Evolutionary conservation across 2,329 filamentous ascomycete genomes (phyloP), one percentile per base, ranked within the genome.

Genomic region (Scytalidium sp.): DNA sequence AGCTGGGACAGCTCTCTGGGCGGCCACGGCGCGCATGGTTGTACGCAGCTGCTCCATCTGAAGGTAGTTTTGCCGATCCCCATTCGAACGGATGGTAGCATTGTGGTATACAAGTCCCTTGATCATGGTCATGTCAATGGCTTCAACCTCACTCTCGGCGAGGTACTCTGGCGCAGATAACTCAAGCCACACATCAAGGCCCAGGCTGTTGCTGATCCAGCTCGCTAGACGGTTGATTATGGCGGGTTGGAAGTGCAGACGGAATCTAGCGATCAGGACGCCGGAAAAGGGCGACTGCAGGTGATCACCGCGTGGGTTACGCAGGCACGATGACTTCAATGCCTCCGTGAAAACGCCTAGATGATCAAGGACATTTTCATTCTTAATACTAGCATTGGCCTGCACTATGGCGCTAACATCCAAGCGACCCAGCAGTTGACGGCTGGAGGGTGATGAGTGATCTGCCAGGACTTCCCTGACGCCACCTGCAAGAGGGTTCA

Each of bases 31-130:
- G 58, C 61, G 40, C 56, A 58, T 47, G 36, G 60, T 59, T 6
- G 56, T 43, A n/a, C 43, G 60, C 62, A 49, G 60, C n/a, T 45
- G 59, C 54, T 46, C 59, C 60, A 65, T 66, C 43, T 70, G 67
- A 54, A 74, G 75, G 53, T 70, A 75, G 53, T 76, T 70, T 17
- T 70, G 63, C 13, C 69, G 64, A 44, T 70, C 60, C 5, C 73
- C 73, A 45, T 69, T 66, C 5, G 59, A 57, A 3, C 71, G 63
- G 23, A 75, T 75, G 17, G 67, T 70, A 1, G 69, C 72, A 55
- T 74, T 75, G 42, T 70, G 65, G 44, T 73, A 65, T 40, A 75
- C 67, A 29, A 74, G 47, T 3, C 73, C 73, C 3, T 61, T 58
- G 17, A 72, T 40, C 41, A 58, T 52, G 10, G 56, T 29, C 15